Base-by-base conservation (phyloP, 2,329 filamentous ascomycete genomes). In the Tolypocladium sp. region DNA sequence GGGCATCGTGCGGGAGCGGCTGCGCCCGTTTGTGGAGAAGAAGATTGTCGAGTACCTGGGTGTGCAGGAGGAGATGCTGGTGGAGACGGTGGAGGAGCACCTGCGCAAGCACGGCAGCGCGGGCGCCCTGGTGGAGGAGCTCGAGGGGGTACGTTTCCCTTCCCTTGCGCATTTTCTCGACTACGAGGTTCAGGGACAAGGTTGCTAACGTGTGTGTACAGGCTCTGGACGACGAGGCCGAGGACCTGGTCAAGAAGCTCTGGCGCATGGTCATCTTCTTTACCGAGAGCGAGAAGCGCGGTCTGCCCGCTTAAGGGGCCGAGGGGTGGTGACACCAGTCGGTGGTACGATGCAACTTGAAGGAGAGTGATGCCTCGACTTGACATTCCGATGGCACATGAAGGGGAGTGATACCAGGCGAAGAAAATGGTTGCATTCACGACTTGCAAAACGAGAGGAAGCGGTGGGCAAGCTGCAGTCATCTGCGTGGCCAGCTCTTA, bases 261-360 rank as follows among this genome's bases (percentile, higher is more conserved):
- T 99, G 94, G 94, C 86, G 93, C 56, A 96, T 97, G 91, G 87
- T 97, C 60, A 96, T 97, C 68, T 97, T 97, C 84, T 97, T 93
- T 69, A 94, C 91, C 7, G 93, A 97, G 74, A 90, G 89, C 69
- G 93, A 96, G 81, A 96, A 94, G 78, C 81, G 92, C 63, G 92
- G 92, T 2, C 78, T 97, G 61, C 89, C 89, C 12, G 58, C 63
- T n/a, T 65, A 60, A 22, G 25, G 1, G 6, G 6, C 25, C 25
- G 25, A 20, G 22, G 3, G 13, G 52, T 7, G 49, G 27, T 10
- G 49, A 52, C 35, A 33, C 15, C 8, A 10, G 15, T 20, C 46
- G 25, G 25, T 7, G 15, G 6, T 5, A 9, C 44, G 44, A 49
- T 20, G 13, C 13, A 5, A 5, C 25, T 3, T 3, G 20, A 33